phyloP scores from a whole-genome alignment of 2,329 filamentous ascomycete genomes.

The Torrubiellomyces zombiae region DNA sequence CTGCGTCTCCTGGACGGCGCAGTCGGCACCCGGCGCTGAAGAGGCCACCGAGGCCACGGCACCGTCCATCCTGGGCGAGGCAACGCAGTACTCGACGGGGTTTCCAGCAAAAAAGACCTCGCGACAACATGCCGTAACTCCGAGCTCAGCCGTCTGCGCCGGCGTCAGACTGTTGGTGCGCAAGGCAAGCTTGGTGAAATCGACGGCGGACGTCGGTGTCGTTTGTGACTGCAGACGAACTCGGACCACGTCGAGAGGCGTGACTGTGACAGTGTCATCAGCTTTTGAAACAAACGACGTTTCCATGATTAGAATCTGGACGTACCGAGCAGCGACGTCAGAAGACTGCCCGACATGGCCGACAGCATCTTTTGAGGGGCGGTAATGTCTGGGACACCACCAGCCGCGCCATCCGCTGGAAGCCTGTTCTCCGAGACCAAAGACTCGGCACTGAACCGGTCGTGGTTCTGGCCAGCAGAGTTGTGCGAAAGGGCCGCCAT shows the following conservation, averaged over 20 bases:
- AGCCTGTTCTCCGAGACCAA: constrained; percentile 6
- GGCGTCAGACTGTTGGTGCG: constrained; percentile 44
- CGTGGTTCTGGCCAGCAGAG: constrained; percentile 11
- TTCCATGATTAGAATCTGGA: constrained; percentile 2
- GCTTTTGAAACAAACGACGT: constrained; percentile 1
- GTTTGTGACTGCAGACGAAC: constrained; percentile 82
- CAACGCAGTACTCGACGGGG: constrained; percentile 64
- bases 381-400: constrained; percentile 49
- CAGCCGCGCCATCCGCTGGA: constrained; percentile 6
- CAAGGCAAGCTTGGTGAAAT: constrained; percentile 39
- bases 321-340: constrained; percentile 78
- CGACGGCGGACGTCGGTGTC: constrained; percentile 29
- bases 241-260: constrained; percentile 89
- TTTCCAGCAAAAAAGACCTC: constrained; percentile 96
- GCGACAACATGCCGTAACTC: constrained; percentile 85
- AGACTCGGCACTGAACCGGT: constrained; percentile 13
- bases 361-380: constrained; percentile 87
- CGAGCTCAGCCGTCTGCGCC: constrained; percentile 63
- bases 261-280: constrained; percentile 39
- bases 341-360: constrained; percentile 73
- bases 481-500: constrained; percentile 4
- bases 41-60: constrained; percentile 26
- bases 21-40: constrained; percentile 40
- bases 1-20: constrained; percentile 76
- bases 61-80: constrained; percentile 38